Conservation (phyloP, 129 eudicot species). For the Flaveria robusta region DNA sequence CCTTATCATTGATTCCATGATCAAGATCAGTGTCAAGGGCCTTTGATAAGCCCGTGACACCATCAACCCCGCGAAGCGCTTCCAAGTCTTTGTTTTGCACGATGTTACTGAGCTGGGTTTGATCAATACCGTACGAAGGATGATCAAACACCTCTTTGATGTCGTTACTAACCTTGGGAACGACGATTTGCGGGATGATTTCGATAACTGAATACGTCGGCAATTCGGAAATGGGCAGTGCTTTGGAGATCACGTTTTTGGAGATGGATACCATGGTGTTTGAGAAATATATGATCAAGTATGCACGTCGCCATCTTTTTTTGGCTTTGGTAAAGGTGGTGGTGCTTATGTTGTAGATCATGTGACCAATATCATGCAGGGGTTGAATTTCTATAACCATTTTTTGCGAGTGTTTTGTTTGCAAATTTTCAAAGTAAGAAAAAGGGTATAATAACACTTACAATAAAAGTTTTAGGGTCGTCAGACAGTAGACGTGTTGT, state of each 20-base stretch:
- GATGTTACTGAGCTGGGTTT: constrained; percentile 38
- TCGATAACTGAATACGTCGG: constrained; percentile 47
- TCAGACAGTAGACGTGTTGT: no score
- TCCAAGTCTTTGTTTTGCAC: constrained; percentile 49
- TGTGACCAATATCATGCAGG: constrained; percentile 17
- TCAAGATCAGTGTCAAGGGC: constrained; percentile 49
- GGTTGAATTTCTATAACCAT: constrained; percentile 24
- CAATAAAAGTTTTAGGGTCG: no score
- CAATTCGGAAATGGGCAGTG: constrained; percentile 5
- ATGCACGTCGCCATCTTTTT: constrained; percentile 73
- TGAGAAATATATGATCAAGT: constrained; percentile 50
- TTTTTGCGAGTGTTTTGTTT: background rate
- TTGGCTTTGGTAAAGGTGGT: constrained; percentile 48
- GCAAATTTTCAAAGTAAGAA: background rate
- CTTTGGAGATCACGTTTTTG: constrained; percentile 28
- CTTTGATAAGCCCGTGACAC: constrained; percentile 45
- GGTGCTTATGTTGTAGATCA: constrained; percentile 41
- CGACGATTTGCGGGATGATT: constrained; percentile 22
- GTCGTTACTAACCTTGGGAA: background rate
- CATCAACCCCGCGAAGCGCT: constrained; percentile 37
- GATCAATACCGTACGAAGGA: constrained; percentile 24
- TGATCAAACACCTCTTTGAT: background rate
- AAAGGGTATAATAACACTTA: no score
- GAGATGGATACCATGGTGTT: constrained; percentile 46
- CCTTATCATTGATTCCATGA: constrained; percentile 46